Percentiles rank a stretch among this genome's conserved stretches.
These are phyloP conservation scores for Lachancea nothofagi DNA, from an alignment of 805 yeast genomes.

Conservation along the genomic window DNA sequence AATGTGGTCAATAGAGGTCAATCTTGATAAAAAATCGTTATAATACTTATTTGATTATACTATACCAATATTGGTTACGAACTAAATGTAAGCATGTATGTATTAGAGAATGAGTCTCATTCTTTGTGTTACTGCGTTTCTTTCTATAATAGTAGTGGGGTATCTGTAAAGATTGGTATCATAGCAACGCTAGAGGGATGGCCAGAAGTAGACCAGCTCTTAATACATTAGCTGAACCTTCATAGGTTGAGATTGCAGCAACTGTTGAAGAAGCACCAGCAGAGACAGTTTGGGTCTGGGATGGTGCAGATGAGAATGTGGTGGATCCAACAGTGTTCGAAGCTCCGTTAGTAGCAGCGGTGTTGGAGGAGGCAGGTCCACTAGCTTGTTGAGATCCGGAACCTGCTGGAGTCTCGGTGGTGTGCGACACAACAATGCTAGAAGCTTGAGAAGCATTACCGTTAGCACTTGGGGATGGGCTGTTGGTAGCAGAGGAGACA, in stretches of 20 bases:
- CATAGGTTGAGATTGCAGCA: constrained; percentile 7
- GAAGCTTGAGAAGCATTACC: not conserved
- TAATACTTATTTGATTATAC: no score
- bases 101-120: no score
- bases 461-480: not conserved
- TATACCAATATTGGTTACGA: not conserved
- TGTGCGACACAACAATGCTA: not conserved
- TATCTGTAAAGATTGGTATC: constrained; percentile 10
- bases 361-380: no score
- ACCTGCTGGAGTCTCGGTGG: no score
- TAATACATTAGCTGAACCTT: constrained; percentile 6
- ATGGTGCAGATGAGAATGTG: no score
- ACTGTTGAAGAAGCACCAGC: constrained; percentile 5
- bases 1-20: no score
- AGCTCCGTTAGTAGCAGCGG: not conserved
- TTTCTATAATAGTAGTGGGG: constrained; percentile 2
- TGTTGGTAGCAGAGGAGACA: not conserved
- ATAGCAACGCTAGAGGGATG: constrained; percentile 7
- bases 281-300: not conserved
- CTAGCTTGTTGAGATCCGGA: no score
- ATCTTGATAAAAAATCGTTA: no score
- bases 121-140: not conserved
- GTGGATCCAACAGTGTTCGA: not conserved
- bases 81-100: not conserved
- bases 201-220: constrained; percentile 7